Evolutionary conservation across 148 eudicot species (phyloP).

Genomic region (Bassia scoparia): DNA sequence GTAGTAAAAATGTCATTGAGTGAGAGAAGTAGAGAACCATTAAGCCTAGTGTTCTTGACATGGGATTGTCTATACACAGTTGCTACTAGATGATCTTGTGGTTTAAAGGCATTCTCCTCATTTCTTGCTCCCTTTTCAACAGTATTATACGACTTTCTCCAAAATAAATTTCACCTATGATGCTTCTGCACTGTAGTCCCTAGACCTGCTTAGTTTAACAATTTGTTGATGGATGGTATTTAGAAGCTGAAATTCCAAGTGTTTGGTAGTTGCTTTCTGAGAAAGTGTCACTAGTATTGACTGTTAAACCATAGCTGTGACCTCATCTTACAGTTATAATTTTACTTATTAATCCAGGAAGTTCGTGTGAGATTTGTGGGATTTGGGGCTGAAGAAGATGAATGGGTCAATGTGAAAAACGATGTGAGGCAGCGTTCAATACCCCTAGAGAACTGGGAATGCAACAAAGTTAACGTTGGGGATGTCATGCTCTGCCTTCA

Average conservation of each 20-base stretch:
- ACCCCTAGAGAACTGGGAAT: constrained; percentile 75
- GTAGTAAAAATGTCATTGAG: not conserved
- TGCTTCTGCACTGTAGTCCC: not conserved
- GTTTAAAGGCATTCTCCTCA: too few relatives aligned
- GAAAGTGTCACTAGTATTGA: not conserved
- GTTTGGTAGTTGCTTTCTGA: not conserved
- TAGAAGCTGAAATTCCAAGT: not conserved
- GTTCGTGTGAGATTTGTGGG: constrained; percentile 80
- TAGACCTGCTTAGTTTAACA: not conserved
- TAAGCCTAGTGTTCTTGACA: not conserved
- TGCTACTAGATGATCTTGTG: not conserved
- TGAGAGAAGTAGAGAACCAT: not conserved
- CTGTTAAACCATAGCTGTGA: not conserved
- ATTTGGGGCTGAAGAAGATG: constrained; percentile 82
- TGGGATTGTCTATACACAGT: not conserved
- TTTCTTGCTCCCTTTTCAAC: not conserved
- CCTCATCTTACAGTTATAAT: not conserved
- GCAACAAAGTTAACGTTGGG: constrained; percentile 60
- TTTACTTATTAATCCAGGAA: constrained; percentile 52
- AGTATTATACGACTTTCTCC: not conserved
- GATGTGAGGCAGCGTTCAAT: constrained; percentile 72
- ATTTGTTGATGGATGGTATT: not conserved
- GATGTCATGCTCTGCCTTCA: constrained; percentile 82
- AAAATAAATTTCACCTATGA: not conserved
- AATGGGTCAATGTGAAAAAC: constrained; percentile 72